Conservation (phyloP, 1,284 basidiomycete species). For the Porogramme epimiltina region DNA sequence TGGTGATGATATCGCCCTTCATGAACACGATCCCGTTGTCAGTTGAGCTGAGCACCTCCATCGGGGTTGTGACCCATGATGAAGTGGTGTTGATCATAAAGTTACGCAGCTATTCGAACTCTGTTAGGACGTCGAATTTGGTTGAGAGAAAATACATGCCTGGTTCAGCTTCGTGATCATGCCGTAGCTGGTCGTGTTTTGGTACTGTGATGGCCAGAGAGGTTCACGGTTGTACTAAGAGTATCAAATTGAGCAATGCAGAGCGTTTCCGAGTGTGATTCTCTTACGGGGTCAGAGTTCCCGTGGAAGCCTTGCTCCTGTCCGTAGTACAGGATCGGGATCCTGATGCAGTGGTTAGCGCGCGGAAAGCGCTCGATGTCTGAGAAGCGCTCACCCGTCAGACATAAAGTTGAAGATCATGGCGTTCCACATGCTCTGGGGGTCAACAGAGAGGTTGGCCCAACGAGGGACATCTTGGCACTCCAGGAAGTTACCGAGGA, state of each 20-base stretch:
- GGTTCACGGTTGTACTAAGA: slow-evolving; percentile 72
- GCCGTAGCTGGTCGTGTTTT: slow-evolving; percentile 60
- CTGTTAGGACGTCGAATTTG: not conserved
- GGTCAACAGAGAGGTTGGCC: slow-evolving; percentile 41
- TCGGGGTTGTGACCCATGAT: slow-evolving; percentile 59
- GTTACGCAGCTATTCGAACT: slow-evolving; percentile 55
- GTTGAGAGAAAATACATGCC: slow-evolving; percentile 32
- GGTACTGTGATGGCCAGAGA: slow-evolving; percentile 74
- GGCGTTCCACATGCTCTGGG: slow-evolving; percentile 39
- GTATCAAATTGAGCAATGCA: not conserved
- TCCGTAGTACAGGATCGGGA: slow-evolving; percentile 60
- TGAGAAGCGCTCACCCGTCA: slow-evolving; percentile 32
- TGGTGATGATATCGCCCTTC: slow-evolving; percentile 70
- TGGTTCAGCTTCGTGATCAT: slow-evolving; percentile 67
- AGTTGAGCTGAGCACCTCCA: slow-evolving; percentile 60
- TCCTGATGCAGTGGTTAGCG: slow-evolving; percentile 35
- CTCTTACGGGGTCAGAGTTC: slow-evolving; percentile 29
- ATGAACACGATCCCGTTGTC: slow-evolving; percentile 65
- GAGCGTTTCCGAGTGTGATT: not conserved
- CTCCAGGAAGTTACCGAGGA: slow-evolving; percentile 60
- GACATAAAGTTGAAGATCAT: slow-evolving; percentile 39
- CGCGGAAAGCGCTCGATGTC: not conserved
- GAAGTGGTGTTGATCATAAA: slow-evolving; percentile 59
- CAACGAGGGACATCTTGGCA: slow-evolving; percentile 61
- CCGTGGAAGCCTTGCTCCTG: slow-evolving; percentile 54